Conservation (phyloP, 371 early-diverging fungal genomes). For the Chytridium lagenaria region DNA sequence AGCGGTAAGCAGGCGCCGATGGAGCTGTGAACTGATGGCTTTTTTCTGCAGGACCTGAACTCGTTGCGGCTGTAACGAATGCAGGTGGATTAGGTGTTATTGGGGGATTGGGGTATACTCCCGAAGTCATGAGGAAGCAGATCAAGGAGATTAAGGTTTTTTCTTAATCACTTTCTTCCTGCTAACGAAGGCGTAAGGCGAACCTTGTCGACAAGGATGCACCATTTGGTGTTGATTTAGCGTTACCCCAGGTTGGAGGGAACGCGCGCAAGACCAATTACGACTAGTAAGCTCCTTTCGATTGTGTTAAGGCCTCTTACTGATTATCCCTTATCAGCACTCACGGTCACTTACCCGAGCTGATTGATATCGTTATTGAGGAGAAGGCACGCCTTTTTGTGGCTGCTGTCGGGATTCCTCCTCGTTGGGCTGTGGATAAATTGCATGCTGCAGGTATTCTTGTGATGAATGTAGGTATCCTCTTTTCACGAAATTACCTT, state of each 20-base stretch:
- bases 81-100: slow-evolving; percentile 45
- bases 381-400: slow-evolving; percentile 41
- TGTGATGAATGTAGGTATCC: slow-evolving; percentile 45
- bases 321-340: slow-evolving; percentile 20
- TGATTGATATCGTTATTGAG: slow-evolving; percentile 46
- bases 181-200: not conserved
- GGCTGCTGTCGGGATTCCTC: slow-evolving; percentile 45
- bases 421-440: slow-evolving; percentile 44
- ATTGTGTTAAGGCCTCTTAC: not conserved
- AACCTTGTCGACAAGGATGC: slow-evolving; percentile 32
- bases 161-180: not conserved
- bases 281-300: slow-evolving; percentile 33
- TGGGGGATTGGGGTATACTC: slow-evolving; percentile 43
- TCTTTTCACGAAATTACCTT: no score
- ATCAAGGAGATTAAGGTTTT: slow-evolving; percentile 38
- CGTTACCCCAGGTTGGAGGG: slow-evolving; percentile 48
- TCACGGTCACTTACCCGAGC: slow-evolving; percentile 42
- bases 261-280: slow-evolving; percentile 48
- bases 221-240: slow-evolving; percentile 48
- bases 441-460: slow-evolving; percentile 40
- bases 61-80: slow-evolving; percentile 44
- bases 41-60: slow-evolving; percentile 41
- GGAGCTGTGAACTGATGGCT: no score
- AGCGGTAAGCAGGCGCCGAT: no score
- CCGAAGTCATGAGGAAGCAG: slow-evolving; percentile 31